Percentiles rank a stretch among this genome's conserved stretches.
Conservation (phyloP, 1,284 basidiomycete genomes). For the Polyporus tsugae region DNA sequence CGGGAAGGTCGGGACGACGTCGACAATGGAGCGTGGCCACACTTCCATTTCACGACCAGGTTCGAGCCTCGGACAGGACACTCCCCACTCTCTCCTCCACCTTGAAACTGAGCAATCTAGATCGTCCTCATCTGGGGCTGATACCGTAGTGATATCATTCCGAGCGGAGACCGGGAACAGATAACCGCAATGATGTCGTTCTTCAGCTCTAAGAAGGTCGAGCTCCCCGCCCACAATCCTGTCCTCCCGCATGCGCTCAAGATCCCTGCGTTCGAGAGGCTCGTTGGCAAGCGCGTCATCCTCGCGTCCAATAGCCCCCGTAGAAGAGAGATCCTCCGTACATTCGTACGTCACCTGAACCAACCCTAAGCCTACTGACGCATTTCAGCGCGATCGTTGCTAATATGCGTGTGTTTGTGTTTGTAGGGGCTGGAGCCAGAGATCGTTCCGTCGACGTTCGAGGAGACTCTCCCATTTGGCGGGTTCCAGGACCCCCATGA, state of each 20-base stretch:
- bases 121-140: background rate
- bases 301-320: constrained; percentile 90
- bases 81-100: background rate
- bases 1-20: background rate
- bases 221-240: constrained; percentile 42
- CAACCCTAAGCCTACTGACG: too few species aligned
- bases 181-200: constrained; percentile 35
- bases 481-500: constrained; percentile 85
- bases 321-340: constrained; percentile 85
- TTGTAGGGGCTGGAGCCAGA: constrained; percentile 87
- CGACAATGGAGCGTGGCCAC: background rate
- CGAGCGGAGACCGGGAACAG: background rate
- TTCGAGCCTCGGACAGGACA: background rate
- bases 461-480: constrained; percentile 79
- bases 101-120: background rate
- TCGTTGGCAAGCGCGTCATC: constrained; percentile 79
- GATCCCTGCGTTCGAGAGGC: constrained; percentile 73
- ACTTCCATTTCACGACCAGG: background rate
- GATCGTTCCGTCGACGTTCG: constrained; percentile 89
- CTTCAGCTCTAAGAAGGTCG: constrained; percentile 37
- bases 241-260: constrained; percentile 79
- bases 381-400: constrained; percentile 1
- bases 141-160: background rate
- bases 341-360: constrained; percentile 61
- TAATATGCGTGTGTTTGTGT: background rate